Percentiles rank a stretch among this genome's conserved stretches.
These are phyloP conservation scores for Dendrocalamus latiflorus DNA, from an alignment of 202 grass and related monocot genomes.

Conservation along the genomic window DNA sequence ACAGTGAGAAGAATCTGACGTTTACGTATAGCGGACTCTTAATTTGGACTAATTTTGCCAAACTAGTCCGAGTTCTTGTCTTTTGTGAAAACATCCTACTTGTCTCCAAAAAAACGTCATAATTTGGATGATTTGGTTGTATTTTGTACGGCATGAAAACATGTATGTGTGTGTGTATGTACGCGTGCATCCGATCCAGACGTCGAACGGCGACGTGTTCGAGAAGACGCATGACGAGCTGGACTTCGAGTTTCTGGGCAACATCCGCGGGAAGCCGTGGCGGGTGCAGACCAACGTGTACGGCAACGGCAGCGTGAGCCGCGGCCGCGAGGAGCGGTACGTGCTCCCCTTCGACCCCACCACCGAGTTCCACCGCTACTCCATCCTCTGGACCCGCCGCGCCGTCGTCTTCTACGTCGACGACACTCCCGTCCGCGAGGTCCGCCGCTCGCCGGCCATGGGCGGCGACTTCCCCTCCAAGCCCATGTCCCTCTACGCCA, in stretches of 20 bases:
- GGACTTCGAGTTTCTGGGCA: constrained; percentile 35
- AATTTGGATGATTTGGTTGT: no score
- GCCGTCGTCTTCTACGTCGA: constrained; percentile 66
- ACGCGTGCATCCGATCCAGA: no score
- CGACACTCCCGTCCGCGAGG: constrained; percentile 66
- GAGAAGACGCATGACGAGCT: constrained; percentile 72
- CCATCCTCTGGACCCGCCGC: constrained; percentile 65
- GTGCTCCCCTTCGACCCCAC: constrained; percentile 78
- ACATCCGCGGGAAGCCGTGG: constrained; percentile 66
- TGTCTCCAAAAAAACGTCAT: no score
- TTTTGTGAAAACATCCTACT: no score
- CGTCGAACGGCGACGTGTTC: constrained; percentile 68
- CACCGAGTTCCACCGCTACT: constrained; percentile 85
- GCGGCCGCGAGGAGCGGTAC: constrained; percentile 81
- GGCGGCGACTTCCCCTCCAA: constrained; percentile 75
- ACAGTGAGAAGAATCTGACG: no score
- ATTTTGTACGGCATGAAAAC: no score
- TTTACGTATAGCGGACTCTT: no score
- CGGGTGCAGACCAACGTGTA: constrained; percentile 84
- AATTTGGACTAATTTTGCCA: no score
- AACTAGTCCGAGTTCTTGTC: no score
- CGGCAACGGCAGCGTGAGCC: constrained; percentile 78
- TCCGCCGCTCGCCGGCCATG: constrained; percentile 38
- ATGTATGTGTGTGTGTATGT: no score
- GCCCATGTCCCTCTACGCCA: constrained; percentile 86